phyloP scores from a whole-genome alignment of 78 protist genomes.

The Ministeria vibrans region DNA sequence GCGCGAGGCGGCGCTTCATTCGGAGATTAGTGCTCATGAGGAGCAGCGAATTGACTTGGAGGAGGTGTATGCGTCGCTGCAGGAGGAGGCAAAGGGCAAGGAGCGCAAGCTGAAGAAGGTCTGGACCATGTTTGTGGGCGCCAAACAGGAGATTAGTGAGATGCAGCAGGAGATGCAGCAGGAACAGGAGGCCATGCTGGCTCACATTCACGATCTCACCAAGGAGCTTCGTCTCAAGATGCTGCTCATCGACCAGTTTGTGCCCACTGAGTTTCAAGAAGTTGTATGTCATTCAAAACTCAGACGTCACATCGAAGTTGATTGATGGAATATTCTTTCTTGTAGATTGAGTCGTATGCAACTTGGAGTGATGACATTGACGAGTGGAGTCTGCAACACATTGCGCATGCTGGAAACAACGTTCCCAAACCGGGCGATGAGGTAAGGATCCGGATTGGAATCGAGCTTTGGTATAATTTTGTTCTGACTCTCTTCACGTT shows the following conservation, averaged over 20 bases:
- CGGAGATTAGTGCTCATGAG: neutral
- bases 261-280: neutral
- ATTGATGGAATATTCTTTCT: neutral
- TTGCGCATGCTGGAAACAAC: slow-evolving; percentile 6
- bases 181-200: neutral
- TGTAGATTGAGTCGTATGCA: neutral
- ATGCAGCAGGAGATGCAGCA: slow-evolving; percentile 1
- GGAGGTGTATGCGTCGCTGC: neutral
- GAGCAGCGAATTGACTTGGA: neutral
- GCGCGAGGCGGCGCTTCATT: neutral
- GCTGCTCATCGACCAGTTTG: neutral
- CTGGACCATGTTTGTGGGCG: neutral
- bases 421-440: neutral
- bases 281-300: no score
- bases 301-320: neutral
- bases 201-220: neutral
- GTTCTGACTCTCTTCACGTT: no score
- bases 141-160: neutral
- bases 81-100: slow-evolving; percentile 1
- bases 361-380: neutral
- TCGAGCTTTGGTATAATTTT: no score
- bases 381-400: slow-evolving; percentile 5
- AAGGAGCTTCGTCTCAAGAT: neutral
- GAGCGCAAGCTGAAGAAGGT: neutral
- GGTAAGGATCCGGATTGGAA: neutral